phyloP scores from a whole-genome alignment of 345 rosid species.

The Schrenkiella parvula region DNA sequence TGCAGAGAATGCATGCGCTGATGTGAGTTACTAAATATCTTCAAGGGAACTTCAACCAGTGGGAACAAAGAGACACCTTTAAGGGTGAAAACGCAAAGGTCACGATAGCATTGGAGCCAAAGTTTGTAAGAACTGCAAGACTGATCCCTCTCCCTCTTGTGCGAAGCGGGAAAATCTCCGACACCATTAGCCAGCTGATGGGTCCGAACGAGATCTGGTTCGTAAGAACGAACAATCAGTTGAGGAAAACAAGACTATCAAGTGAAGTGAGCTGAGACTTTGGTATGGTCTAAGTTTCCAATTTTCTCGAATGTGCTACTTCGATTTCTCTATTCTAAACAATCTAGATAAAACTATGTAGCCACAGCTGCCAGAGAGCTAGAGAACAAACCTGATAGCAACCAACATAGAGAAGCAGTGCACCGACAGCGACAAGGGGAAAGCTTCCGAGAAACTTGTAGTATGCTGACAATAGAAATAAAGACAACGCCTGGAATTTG shows the following conservation, averaged over 20 bases:
- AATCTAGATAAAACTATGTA: not conserved
- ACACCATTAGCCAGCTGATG: conserved; percentile 99
- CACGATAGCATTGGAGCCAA: conserved; percentile 92
- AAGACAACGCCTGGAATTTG: conserved; percentile 62
- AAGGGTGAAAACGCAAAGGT: conserved; percentile 94
- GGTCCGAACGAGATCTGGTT: conserved; percentile 91
- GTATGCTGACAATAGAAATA: conserved; percentile 81
- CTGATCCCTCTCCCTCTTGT: conserved; percentile 90
- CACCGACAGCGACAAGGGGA: conserved; percentile 75
- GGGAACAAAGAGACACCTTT: conserved; percentile 45
- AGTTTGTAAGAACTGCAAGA: conserved; percentile 89
- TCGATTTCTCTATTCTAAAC: not conserved
- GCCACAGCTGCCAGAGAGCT: not conserved
- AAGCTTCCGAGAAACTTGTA: conserved; percentile 64
- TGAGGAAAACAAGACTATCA: not conserved
- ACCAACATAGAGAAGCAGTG: conserved; percentile 88
- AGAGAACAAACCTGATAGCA: conserved; percentile 74
- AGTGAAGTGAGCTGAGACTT: not conserved
- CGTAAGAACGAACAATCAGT: not conserved
- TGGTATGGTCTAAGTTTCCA: not conserved
- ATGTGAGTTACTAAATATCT: conserved; percentile 5
- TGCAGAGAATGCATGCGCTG: conserved; percentile 36
- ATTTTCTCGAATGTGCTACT: not conserved
- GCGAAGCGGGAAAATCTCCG: conserved; percentile 86
- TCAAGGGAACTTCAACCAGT: not conserved